Base-by-base conservation (phyloP, 2,329 filamentous ascomycete species). In the Aspergillus terreus region DNA sequence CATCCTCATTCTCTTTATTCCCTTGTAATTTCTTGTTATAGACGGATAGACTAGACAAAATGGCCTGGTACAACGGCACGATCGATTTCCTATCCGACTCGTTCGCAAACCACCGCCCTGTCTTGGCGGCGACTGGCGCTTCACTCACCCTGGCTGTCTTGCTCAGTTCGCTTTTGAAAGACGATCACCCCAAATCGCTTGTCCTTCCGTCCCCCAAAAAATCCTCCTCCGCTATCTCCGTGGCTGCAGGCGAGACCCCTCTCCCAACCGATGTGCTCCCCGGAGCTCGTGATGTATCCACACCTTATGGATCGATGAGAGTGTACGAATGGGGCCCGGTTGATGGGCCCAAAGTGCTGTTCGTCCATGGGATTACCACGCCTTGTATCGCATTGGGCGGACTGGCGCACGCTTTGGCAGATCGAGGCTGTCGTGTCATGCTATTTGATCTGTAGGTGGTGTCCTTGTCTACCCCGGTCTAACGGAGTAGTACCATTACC, bases 241-340 rank as follows among this genome's bases (percentile, higher is more conserved):
- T 66, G 7, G 60, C 62, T 12, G 69, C 77, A 54, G 68, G 70
- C 43, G 63, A 63, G 19, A 66, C 79, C 6, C 80, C 83, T 2
- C 90, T 94, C 67, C 87, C 87, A 1, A 83, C 83, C 3, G 80
- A 90, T 67, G 79, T 81, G 14, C 78, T 92, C 5, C 70, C 70
- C 4, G 70, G 88, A 6, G 82, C 75, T 0, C 79, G 88, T 52
- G 82, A 90, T 65, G 83, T 94, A 14, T 57, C 62, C 3, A 71
- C 64, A 6, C 73, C 73, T 2, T 91, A 89, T 64, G 89, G 90
- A 14, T 82, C 74, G 4, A 81, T 89, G 55, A 76, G 85, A 43
- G 84, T 89, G 3, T 92, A 90, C 65, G 90, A 95, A 75, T 94
- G 86, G 80, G 90, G 90, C 0, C 87, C 88, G 0, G 78, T 83